A percentile compares a stretch with the other conserved stretches of the same genome.
Conservation (phyloP, 78 protist genomes). For the Chrysochromulina tobinii region DNA sequence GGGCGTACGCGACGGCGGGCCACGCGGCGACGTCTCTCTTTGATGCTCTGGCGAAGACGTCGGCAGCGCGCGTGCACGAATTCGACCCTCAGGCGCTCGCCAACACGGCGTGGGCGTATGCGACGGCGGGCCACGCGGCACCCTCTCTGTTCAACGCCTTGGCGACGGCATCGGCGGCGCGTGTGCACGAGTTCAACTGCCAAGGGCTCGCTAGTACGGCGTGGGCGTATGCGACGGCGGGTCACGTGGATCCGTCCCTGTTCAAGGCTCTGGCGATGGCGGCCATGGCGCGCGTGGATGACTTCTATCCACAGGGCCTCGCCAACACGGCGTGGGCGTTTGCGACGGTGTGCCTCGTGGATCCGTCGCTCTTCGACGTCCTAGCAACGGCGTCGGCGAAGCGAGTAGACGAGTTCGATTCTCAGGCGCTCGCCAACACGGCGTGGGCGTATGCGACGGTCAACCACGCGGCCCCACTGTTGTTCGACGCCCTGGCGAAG, state of each 20-base stretch:
- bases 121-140: not conserved
- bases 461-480: not conserved
- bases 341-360: not conserved
- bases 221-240: not conserved
- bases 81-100: not conserved
- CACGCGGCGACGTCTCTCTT: not conserved
- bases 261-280: not conserved
- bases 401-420: not conserved
- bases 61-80: not conserved
- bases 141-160: not conserved
- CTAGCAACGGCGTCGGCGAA: not conserved
- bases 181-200: not conserved
- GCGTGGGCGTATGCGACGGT: not conserved
- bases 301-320: not conserved
- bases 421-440: not conserved
- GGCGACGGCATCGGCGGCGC: not conserved
- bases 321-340: not conserved
- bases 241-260: not conserved
- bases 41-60: not conserved
- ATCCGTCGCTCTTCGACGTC: not conserved
- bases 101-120: not conserved
- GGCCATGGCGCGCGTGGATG: not conserved
- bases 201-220: not conserved
- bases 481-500: not conserved
- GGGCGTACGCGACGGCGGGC: not conserved